phyloP scores from a whole-genome alignment of 805 yeast genomes.

The Priceomyces melissophilus region DNA sequence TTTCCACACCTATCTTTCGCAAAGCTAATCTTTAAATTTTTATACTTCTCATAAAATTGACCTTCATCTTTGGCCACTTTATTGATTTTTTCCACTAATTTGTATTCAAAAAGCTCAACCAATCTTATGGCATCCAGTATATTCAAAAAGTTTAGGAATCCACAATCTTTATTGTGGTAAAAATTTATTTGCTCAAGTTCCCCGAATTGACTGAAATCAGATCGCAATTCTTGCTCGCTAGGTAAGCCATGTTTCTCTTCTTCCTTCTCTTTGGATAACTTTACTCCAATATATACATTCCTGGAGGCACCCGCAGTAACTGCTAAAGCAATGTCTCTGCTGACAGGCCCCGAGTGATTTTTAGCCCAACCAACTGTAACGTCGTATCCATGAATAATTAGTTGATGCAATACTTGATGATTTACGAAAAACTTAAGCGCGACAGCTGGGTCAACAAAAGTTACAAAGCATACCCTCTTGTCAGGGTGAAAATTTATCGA shows the following conservation, averaged over 20 bases:
- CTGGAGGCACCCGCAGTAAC: slow-evolving; percentile 74
- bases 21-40: slow-evolving; percentile 55
- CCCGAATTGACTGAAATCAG: slow-evolving; percentile 64
- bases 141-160: slow-evolving; percentile 67
- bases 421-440: slow-evolving; percentile 67
- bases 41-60: slow-evolving; percentile 42
- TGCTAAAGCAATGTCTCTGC: slow-evolving; percentile 53
- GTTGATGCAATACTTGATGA: slow-evolving; percentile 52
- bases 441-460: slow-evolving; percentile 60
- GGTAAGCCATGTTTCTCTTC: slow-evolving; percentile 24
- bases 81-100: slow-evolving; percentile 29
- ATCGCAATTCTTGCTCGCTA: slow-evolving; percentile 46
- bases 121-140: slow-evolving; percentile 61
- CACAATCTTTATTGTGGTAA: slow-evolving; percentile 66
- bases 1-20: slow-evolving; percentile 84
- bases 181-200: slow-evolving; percentile 74
- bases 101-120: slow-evolving; percentile 53
- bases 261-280: slow-evolving; percentile 23
- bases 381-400: slow-evolving; percentile 59
- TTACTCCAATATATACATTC: slow-evolving; percentile 69
- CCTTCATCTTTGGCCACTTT: slow-evolving; percentile 34
- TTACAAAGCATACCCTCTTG: slow-evolving; percentile 62
- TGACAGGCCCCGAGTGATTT: slow-evolving; percentile 61
- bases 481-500: slow-evolving; percentile 49
- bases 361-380: slow-evolving; percentile 71